Conservation (phyloP, 1,284 basidiomycete genomes). For the Cystobasidium slooffiae region DNA sequence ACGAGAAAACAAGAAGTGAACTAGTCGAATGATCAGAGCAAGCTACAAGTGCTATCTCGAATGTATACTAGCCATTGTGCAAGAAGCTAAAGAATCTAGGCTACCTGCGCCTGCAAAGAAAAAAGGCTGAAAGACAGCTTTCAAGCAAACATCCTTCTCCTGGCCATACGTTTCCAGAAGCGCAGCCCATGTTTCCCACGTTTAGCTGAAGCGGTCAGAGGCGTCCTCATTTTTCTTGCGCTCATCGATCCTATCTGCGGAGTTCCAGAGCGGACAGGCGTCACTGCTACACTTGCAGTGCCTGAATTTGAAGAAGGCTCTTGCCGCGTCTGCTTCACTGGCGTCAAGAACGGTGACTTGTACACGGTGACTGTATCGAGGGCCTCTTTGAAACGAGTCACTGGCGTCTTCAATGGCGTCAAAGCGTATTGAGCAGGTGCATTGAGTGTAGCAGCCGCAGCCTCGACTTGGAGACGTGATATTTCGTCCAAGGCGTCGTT, state of each 20-base stretch:
- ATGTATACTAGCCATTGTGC: background rate
- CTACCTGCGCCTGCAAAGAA: background rate
- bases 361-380: slow-evolving; percentile 22
- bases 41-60: background rate
- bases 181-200: slow-evolving; percentile 21
- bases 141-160: slow-evolving; percentile 22
- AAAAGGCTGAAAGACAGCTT: background rate
- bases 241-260: background rate
- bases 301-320: background rate
- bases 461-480: slow-evolving; percentile 12
- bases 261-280: background rate
- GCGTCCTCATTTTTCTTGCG: slow-evolving; percentile 13
- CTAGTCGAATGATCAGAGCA: background rate
- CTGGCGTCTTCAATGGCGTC: slow-evolving; percentile 16
- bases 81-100: no score
- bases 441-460: background rate
- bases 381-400: slow-evolving; percentile 21
- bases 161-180: slow-evolving; percentile 27
- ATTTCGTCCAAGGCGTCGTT: slow-evolving; percentile 33
- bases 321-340: slow-evolving; percentile 1
- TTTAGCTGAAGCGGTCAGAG: background rate
- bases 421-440: background rate
- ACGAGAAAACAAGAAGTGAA: background rate
- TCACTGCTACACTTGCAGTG: background rate
- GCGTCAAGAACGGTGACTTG: slow-evolving; percentile 11